Evolutionary conservation across 2,329 filamentous ascomycete genomes (phyloP).

Genomic region (Calonectria ilicicola): DNA sequence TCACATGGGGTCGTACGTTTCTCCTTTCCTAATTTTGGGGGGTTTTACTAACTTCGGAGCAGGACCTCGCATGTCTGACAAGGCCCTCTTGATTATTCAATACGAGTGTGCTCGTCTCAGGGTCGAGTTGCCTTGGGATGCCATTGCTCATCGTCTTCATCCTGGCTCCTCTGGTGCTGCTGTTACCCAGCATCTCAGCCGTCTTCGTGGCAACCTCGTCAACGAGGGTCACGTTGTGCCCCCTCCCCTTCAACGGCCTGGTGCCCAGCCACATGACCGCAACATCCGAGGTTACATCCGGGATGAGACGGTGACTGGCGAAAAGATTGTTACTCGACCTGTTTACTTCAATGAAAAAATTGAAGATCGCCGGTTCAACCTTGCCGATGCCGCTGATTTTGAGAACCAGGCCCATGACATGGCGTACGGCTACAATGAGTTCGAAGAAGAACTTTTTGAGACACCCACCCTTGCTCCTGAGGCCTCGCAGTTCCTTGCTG

Average conservation of each 20-base stretch:
- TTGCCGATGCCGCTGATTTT: slow-evolving; percentile 36
- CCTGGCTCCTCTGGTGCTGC: slow-evolving; percentile 55
- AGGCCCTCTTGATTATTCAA: slow-evolving; percentile 54
- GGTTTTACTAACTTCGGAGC: neutral
- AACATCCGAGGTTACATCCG: slow-evolving; percentile 50
- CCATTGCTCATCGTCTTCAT: slow-evolving; percentile 54
- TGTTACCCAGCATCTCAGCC: slow-evolving; percentile 51
- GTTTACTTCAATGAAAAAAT: slow-evolving; percentile 49
- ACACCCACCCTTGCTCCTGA: neutral
- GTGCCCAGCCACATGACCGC: slow-evolving; percentile 34
- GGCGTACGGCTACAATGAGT: neutral
- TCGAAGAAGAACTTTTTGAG: neutral
- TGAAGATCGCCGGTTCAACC: slow-evolving; percentile 47
- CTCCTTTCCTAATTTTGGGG: neutral
- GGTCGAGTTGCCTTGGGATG: slow-evolving; percentile 53
- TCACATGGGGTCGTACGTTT: slow-evolving; percentile 57
- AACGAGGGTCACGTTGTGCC: slow-evolving; percentile 57
- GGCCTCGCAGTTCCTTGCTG: too few relatives aligned
- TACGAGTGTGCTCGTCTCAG: slow-evolving; percentile 52
- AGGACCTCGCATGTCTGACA: slow-evolving; percentile 61
- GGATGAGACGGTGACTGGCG: slow-evolving; percentile 35
- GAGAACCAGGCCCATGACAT: neutral
- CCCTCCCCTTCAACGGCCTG: slow-evolving; percentile 46
- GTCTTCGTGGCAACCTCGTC: slow-evolving; percentile 49
- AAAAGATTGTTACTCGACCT: slow-evolving; percentile 41